Percentiles rank a stretch among this genome's conserved stretches.
These are phyloP conservation scores for Prunus kanzakura DNA, from an alignment of 306 rosid genomes.

Conservation along the genomic window DNA sequence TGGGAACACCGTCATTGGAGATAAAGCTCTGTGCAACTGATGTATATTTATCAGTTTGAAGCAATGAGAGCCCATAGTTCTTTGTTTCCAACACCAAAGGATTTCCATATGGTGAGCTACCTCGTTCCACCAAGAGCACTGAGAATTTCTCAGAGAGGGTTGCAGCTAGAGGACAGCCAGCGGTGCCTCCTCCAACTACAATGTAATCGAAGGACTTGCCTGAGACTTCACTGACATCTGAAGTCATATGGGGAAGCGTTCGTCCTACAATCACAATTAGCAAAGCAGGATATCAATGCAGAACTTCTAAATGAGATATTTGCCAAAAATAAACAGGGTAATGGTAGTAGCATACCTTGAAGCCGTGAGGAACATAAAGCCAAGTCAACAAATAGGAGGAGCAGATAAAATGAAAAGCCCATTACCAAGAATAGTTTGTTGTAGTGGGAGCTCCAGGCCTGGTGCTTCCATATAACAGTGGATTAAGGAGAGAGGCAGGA, in stretches of 20 bases:
- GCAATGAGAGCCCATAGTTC: constrained; percentile 50
- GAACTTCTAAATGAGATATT: neutral
- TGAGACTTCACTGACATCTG: constrained; percentile 53
- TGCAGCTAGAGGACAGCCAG: constrained; percentile 73
- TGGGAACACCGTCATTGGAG: constrained; percentile 56
- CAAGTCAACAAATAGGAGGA: constrained; percentile 31
- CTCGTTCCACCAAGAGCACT: constrained; percentile 69
- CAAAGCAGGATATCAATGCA: neutral
- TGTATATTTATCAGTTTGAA: constrained; percentile 39
- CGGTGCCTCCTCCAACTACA: constrained; percentile 75
- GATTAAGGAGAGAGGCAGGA: neutral
- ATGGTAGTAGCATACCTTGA: constrained; percentile 38
- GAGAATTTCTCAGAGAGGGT: constrained; percentile 61
- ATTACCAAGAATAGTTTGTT: constrained; percentile 12
- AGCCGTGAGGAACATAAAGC: constrained; percentile 30
- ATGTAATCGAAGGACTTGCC: constrained; percentile 68
- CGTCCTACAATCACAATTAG: constrained; percentile 24
- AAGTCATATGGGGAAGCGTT: constrained; percentile 54
- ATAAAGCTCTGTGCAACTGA: constrained; percentile 72
- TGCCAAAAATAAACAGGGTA: neutral
- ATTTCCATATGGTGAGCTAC: constrained; percentile 60
- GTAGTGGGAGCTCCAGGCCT: constrained; percentile 30
- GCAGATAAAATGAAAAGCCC: constrained; percentile 17
- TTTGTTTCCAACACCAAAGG: constrained; percentile 54
- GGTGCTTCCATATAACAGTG: too few species aligned